Base-by-base conservation (phyloP, 2,329 filamentous ascomycete genomes). In the Ilyonectria destructans region DNA sequence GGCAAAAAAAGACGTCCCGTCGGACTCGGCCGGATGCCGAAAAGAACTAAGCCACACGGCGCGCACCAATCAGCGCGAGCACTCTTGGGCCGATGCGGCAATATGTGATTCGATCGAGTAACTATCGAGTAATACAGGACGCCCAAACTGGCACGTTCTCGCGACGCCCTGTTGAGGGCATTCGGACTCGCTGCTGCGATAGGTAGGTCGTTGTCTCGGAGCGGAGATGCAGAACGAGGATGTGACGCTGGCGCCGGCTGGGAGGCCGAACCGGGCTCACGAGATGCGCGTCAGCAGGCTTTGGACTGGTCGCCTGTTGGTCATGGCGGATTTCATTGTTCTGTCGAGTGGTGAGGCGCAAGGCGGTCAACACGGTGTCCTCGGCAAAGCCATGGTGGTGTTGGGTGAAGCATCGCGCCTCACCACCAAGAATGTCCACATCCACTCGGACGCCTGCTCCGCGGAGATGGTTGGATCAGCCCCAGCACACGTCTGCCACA, bases 81-180 rank as follows among this genome's bases (percentile, higher is more conserved):
- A 21, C 45, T 62, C 61, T 60, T 57, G 46, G 13, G 55, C 74
- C 64, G 68, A 63, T 58, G 68, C 69, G 61, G 71, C 54, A 63
- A 58, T 74, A 45, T 69, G 76, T 78, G 78, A 83, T 85, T 83
- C 72, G 67, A 84, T 85, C 82, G 83, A 85, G 82, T 84, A 84
- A 84, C 73, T 55, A 81, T 83, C 80, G 81, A 82, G 81, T 83
- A 83, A 83, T 77, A 58, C 21, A 19, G 49, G 13, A 23, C 45
- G 46, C 26, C 46, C 13, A 62, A 21, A 17, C 6, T 46, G 43
- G 26, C 55, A 23, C 31, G 43, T 35, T 40, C 40, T 13, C 10
- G 40, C 17, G 15, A 35, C 37, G 29, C 1, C 40, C 37, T 6
- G 15, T 29, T 68, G 66, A 68, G 62, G 62, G 61, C 58, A 68